These are phyloP conservation scores for Aspergillus egyptiacus DNA, from an alignment of 495 filamentous ascomycete species.

Conservation along the genomic window DNA sequence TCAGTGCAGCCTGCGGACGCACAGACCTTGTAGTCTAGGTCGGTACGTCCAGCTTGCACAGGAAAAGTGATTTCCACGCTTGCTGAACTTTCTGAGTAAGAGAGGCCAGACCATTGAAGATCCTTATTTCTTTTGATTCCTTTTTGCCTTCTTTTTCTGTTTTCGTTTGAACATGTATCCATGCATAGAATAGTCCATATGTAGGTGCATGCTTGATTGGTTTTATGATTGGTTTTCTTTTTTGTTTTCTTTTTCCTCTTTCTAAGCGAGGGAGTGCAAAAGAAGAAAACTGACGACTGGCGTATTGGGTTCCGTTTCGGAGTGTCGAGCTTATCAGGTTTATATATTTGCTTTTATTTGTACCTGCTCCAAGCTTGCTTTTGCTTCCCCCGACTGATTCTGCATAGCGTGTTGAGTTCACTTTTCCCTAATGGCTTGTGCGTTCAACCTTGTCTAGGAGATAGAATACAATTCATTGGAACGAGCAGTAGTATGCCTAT, in stretches of 20 bases:
- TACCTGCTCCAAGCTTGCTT: neutral
- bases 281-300: conserved; percentile 1
- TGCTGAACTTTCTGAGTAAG: too few species aligned
- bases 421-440: neutral
- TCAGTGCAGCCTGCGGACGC: neutral
- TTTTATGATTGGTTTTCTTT: neutral
- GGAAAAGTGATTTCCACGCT: neutral
- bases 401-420: conserved; percentile 10
- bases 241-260: neutral
- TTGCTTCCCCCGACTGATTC: neutral
- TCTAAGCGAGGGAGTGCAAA: neutral
- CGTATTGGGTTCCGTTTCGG: neutral
- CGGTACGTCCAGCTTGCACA: neutral
- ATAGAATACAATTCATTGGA: neutral
- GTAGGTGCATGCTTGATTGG: conserved; percentile 5
- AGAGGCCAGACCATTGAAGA: neutral
- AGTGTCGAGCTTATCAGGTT: neutral
- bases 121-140: too few species aligned
- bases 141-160: neutral
- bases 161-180: neutral
- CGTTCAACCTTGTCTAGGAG: neutral
- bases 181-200: neutral
- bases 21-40: neutral
- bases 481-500: too few species aligned
- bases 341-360: neutral